Base-by-base conservation (phyloP, 371 early-diverging fungal genomes). In the Coemansia sp. region DNA sequence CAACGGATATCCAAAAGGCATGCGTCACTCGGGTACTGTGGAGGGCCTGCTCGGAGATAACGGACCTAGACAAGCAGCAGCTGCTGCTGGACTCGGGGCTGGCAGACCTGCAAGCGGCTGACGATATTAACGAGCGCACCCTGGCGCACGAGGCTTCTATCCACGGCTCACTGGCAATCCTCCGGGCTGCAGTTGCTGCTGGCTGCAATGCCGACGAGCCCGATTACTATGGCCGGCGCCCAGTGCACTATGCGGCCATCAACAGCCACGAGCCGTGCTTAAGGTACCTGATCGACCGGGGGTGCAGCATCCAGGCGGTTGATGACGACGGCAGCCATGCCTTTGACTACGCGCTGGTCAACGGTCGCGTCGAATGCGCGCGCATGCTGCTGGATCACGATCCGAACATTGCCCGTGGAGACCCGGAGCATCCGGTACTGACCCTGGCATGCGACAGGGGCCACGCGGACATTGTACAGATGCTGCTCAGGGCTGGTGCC, bases 201-300 rank as follows among this genome's bases (percentile, higher is more conserved):
- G 93, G 93, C 1, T 82, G 87, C 45, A 55, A 90, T 41, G 77
- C 84, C 40, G 84, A 90, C 42, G 83, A 81, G 26, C 76, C 81
- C 5, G 97, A 98, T 76, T 87, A 91, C 38, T 96, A 96, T 71
- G 94, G 91, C 39, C 80, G 95, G 57, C 86, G 86, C 5, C 91
- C 96, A 0, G 70, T 95, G 36, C 97, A 96, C 78, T 98, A 98
- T 70, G 90, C 91, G 0, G 87, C 94, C 6, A 91, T 95, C 91
- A 87, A 92, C 58, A 97, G 95, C 5, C 86, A 88, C 60, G 71
- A 75, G 38, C 88, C 88, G 5, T 88, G 89, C 43, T 83, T 90
- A 5, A 79, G 79, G 30, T 88, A 83, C 53, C 76, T 98, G 26
- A 62, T 95, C 0, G 79, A 78, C 1, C 56, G 63, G 39, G 81